phyloP scores from a whole-genome alignment of 2,329 filamentous ascomycete species.

The Botrytis byssoidea region DNA sequence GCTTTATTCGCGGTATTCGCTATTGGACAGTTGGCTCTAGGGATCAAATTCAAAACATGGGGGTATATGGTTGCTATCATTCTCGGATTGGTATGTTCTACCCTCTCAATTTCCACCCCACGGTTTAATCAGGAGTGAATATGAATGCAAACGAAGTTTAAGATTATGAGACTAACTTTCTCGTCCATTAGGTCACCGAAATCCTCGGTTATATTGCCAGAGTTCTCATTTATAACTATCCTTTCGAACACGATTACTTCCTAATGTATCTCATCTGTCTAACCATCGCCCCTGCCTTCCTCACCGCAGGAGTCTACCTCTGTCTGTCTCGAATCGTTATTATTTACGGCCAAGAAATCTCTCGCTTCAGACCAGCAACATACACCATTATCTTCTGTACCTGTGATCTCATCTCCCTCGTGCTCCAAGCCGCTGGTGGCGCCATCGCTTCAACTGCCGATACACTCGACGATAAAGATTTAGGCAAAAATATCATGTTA shows the following conservation, averaged over 20 bases:
- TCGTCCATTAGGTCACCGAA: conserved; percentile 10
- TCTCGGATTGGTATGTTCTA: conserved; percentile 45
- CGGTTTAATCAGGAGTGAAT: too few species aligned
- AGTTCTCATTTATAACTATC: conserved; percentile 51
- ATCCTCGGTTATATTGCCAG: conserved; percentile 54
- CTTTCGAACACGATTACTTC: conserved; percentile 55
- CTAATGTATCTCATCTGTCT: conserved; percentile 59
- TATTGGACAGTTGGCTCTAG: conserved; percentile 46
- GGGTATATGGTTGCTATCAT: conserved; percentile 51
- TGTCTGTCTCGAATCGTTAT: conserved; percentile 47
- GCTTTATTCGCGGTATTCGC: conserved; percentile 48
- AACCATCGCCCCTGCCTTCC: conserved; percentile 45
- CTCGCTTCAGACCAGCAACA: conserved; percentile 46
- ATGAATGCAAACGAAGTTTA: too few species aligned
- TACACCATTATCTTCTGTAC: conserved; percentile 51
- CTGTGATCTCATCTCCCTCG: conserved; percentile 56
- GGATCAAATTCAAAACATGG: conserved; percentile 54
- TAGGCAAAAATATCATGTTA: conserved; percentile 42
- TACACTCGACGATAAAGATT: conserved; percentile 26
- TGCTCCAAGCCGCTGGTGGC: conserved; percentile 59
- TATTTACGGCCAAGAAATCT: conserved; percentile 49
- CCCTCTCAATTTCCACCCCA: not conserved
- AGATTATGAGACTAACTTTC: not conserved
- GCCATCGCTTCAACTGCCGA: conserved; percentile 52
- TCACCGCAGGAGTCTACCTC: conserved; percentile 63